phyloP scores from a whole-genome alignment of 2,329 filamentous ascomycete genomes.

The Nigrograna mackinnonii region DNA sequence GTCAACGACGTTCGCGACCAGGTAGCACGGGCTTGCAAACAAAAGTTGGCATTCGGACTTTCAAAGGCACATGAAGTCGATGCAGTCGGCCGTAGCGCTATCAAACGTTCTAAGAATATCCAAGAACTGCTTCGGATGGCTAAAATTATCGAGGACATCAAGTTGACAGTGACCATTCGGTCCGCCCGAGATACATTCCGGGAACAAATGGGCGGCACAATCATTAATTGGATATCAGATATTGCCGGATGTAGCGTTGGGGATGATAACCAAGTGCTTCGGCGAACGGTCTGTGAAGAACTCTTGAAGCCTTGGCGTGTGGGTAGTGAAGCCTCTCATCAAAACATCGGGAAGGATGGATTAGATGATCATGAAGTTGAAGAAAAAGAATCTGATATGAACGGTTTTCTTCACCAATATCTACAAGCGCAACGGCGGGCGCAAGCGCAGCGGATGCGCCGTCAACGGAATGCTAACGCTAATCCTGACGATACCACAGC shows the following conservation, averaged over 20 bases:
- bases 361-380: slow-evolving; percentile 79
- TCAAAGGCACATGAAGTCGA: slow-evolving; percentile 86
- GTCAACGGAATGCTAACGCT: slow-evolving; percentile 41
- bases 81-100: slow-evolving; percentile 81
- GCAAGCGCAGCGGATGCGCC: slow-evolving; percentile 27
- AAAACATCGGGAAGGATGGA: slow-evolving; percentile 73
- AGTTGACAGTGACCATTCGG: slow-evolving; percentile 92
- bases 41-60: slow-evolving; percentile 69
- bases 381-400: slow-evolving; percentile 51
- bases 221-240: slow-evolving; percentile 94
- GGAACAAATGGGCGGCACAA: slow-evolving; percentile 97
- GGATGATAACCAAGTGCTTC: slow-evolving; percentile 75
- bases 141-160: slow-evolving; percentile 89
- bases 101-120: slow-evolving; percentile 76
- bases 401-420: slow-evolving; percentile 28
- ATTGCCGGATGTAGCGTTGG: slow-evolving; percentile 89
- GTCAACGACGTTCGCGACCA: slow-evolving; percentile 88
- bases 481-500: slow-evolving; percentile 51
- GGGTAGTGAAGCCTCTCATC: slow-evolving; percentile 82
- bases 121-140: slow-evolving; percentile 75
- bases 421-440: slow-evolving; percentile 28
- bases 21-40: slow-evolving; percentile 84
- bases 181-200: slow-evolving; percentile 94
- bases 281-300: slow-evolving; percentile 86
- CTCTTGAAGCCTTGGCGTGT: slow-evolving; percentile 84